phyloP scores from a whole-genome alignment of 139 green algal species.

The Auxenochlorella protothecoides region DNA sequence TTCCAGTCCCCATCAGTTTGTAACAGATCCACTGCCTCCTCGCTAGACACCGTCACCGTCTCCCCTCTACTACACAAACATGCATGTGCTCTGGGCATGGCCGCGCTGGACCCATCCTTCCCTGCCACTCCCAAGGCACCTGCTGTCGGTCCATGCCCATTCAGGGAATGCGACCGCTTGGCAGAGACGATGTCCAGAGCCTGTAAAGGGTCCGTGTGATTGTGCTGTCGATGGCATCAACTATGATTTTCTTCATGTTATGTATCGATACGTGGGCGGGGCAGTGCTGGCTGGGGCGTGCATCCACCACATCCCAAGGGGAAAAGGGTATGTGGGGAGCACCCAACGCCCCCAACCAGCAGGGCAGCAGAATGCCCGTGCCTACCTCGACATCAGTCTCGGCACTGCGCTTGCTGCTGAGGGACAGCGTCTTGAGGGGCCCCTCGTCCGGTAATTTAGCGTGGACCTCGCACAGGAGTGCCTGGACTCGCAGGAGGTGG shows the following conservation, averaged over 20 bases:
- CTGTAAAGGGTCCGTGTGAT: neutral
- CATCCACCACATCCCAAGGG: neutral
- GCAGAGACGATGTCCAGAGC: neutral
- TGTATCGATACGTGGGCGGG: no score
- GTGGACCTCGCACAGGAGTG: conserved; percentile 30
- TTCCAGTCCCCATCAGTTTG: no score
- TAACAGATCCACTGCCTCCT: no score
- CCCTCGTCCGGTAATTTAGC: conserved; percentile 26
- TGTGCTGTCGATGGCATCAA: neutral
- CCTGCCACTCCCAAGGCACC: no score
- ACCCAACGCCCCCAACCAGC: neutral
- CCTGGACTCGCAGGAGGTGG: conserved; percentile 22
- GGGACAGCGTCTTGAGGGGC: conserved; percentile 31
- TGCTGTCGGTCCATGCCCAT: no score
- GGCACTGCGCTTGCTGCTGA: conserved; percentile 19
- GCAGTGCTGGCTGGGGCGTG: neutral
- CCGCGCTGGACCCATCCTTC: no score
- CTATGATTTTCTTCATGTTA: no score
- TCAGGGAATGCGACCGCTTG: neutral
- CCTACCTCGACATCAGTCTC: conserved; percentile 26
- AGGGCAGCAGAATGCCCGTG: neutral
- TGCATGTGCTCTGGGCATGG: no score
- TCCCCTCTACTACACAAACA: no score
- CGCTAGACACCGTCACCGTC: no score
- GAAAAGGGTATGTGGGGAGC: neutral